A percentile compares a stretch with the other conserved stretches of the same genome.
These are phyloP conservation scores for Mycena metata DNA, from an alignment of 768 basidiomycete genomes.

Conservation along the genomic window DNA sequence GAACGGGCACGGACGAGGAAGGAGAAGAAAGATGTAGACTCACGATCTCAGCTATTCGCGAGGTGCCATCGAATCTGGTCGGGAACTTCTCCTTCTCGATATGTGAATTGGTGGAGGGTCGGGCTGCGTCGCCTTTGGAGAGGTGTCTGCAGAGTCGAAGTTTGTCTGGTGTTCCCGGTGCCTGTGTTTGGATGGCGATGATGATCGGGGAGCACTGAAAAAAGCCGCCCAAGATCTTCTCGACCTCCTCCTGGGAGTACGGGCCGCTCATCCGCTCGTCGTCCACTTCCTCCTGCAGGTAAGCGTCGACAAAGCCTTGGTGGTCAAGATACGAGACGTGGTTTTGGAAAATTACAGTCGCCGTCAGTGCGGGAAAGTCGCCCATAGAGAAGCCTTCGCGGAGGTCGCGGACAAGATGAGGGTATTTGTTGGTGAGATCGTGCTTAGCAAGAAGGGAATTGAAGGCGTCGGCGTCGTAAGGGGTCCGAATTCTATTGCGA, in stretches of 20 bases:
- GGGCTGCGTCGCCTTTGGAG: slow-evolving; percentile 23
- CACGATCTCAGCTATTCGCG: slow-evolving; percentile 31
- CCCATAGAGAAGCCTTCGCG: slow-evolving; percentile 37
- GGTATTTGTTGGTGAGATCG: neutral
- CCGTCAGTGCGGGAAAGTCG: neutral
- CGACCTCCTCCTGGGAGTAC: slow-evolving; percentile 31
- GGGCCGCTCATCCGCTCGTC: slow-evolving; percentile 46
- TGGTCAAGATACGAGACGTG: neutral
- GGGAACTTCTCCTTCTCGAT: slow-evolving; percentile 39
- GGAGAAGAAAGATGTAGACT: neutral
- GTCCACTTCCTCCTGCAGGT: slow-evolving; percentile 39
- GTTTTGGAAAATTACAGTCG: slow-evolving; percentile 24
- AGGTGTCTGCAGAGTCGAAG: slow-evolving; percentile 37
- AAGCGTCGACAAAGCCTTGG: slow-evolving; percentile 31
- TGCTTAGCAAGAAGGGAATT: neutral
- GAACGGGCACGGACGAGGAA: neutral
- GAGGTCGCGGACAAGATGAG: slow-evolving; percentile 5
- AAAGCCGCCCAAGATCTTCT: slow-evolving; percentile 37
- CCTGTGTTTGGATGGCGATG: slow-evolving; percentile 40
- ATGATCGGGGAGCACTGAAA: slow-evolving; percentile 27
- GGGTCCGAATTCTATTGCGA: neutral
- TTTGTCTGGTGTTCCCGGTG: slow-evolving; percentile 34
- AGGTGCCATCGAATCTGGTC: slow-evolving; percentile 31
- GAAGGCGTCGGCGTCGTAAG: slow-evolving; percentile 4
- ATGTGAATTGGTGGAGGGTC: slow-evolving; percentile 32